A percentile compares a stretch with the other conserved stretches of the same genome.
Conservation (phyloP, 2,329 filamentous ascomycete genomes). For the Polychaeton citri region DNA sequence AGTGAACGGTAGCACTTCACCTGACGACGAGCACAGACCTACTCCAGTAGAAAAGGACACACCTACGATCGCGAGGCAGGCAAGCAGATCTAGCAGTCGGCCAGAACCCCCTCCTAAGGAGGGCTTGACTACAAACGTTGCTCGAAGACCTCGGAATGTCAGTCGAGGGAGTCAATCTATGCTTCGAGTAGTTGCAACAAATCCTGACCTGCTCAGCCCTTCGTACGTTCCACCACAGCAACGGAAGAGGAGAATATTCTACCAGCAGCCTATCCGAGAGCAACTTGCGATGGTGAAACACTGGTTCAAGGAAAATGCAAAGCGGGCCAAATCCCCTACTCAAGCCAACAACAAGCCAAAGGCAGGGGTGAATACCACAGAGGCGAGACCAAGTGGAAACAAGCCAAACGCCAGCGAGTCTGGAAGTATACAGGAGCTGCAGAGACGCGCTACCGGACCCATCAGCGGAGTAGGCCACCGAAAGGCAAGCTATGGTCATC, state of each 20-base stretch:
- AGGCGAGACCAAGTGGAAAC: constrained; percentile 5
- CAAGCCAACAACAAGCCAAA: constrained; percentile 7
- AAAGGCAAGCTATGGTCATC: constrained; percentile 19
- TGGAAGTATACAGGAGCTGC: constrained; percentile 17
- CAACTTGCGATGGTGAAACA: constrained; percentile 57
- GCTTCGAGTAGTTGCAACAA: constrained; percentile 66
- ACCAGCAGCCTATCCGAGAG: constrained; percentile 50
- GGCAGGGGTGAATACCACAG: constrained; percentile 5
- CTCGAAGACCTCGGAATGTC: constrained; percentile 38
- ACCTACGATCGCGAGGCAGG: constrained; percentile 56
- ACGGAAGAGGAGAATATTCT: constrained; percentile 40
- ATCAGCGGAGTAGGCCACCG: constrained; percentile 17
- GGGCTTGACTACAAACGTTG: constrained; percentile 33
- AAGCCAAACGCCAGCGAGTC: constrained; percentile 5
- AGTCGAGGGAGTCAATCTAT: constrained; percentile 55
- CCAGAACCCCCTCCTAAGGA: constrained; percentile 82
- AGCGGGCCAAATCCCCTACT: constrained; percentile 46
- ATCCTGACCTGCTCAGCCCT: constrained; percentile 45
- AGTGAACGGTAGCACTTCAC: constrained; percentile 28
- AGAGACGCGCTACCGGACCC: constrained; percentile 23
- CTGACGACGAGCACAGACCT: constrained; percentile 38
- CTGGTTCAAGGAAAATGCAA: constrained; percentile 55
- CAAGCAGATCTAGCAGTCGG: constrained; percentile 63
- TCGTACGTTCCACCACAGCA: constrained; percentile 32
- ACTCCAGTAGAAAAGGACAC: constrained; percentile 69